A percentile compares a stretch with the other conserved stretches of the same genome.
These are phyloP conservation scores for Rhizodiscina lignyota DNA, from an alignment of 495 filamentous ascomycete genomes.

Conservation along the genomic window DNA sequence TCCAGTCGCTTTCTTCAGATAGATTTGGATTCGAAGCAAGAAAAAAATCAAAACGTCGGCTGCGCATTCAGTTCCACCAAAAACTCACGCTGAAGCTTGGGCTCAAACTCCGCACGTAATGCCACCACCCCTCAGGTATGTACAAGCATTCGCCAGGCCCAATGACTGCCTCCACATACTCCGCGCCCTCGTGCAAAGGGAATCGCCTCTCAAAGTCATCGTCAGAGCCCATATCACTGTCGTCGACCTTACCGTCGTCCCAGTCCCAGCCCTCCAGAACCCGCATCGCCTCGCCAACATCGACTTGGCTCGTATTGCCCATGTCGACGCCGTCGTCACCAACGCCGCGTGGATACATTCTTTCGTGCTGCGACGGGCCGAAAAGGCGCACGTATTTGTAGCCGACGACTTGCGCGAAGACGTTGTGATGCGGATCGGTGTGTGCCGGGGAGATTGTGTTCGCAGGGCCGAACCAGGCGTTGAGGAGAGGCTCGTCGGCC, in stretches of 20 bases:
- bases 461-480: constrained; percentile 84
- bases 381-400: constrained; percentile 84
- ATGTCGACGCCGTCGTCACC: constrained; percentile 70
- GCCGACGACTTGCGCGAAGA: constrained; percentile 80
- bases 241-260: constrained; percentile 2
- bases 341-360: constrained; percentile 47
- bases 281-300: constrained; percentile 32
- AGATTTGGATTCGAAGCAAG: no score
- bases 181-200: constrained; percentile 25
- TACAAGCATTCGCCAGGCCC: constrained; percentile 73
- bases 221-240: not conserved
- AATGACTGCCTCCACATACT: constrained; percentile 66
- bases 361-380: constrained; percentile 39
- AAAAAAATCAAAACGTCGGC: no score
- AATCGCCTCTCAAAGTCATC: constrained; percentile 19
- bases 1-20: no score
- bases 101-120: constrained; percentile 78
- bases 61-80: constrained; percentile 66
- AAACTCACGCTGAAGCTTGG: constrained; percentile 93
- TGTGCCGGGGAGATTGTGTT: constrained; percentile 86
- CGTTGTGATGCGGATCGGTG: constrained; percentile 87
- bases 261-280: constrained; percentile 36
- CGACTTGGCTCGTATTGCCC: constrained; percentile 72
- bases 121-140: constrained; percentile 96
- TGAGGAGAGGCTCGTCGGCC: constrained; percentile 25